Evolutionary conservation across 2,329 filamentous ascomycete species (phyloP).

Genomic region (Cercospora zeina): DNA sequence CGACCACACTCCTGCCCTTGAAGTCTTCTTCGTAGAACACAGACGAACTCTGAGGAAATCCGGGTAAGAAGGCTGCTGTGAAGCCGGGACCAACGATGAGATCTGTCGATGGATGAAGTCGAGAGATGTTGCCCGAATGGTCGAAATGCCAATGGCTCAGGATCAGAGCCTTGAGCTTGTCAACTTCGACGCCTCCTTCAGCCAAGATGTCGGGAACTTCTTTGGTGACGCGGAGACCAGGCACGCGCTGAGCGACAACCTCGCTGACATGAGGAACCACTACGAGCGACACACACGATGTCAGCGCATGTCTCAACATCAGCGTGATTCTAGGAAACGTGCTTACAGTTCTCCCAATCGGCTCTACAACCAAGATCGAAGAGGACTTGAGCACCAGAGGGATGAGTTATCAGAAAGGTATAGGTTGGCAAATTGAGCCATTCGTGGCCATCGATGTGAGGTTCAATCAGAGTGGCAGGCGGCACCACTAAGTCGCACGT

Average conservation of each 20-base stretch:
- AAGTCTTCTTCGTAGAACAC: conserved; percentile 28
- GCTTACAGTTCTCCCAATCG: conserved; percentile 43
- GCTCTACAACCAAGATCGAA: conserved; percentile 49
- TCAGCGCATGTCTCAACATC: not conserved
- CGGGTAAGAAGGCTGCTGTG: conserved; percentile 50
- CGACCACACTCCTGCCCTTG: conserved; percentile 26
- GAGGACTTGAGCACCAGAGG: conserved; percentile 39
- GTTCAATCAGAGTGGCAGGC: conserved; percentile 73
- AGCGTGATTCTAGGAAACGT: not conserved
- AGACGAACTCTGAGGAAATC: conserved; percentile 44
- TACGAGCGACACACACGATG: not conserved
- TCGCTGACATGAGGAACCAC: conserved; percentile 32
- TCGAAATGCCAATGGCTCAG: conserved; percentile 46
- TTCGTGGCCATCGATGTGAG: conserved; percentile 49
- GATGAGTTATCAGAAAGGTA: conserved; percentile 24
- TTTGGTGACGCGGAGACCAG: conserved; percentile 32
- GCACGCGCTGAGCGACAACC: conserved; percentile 23
- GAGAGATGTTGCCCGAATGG: conserved; percentile 54
- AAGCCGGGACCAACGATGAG: conserved; percentile 58
- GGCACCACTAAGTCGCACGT: conserved; percentile 26
- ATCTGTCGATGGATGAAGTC: conserved; percentile 50
- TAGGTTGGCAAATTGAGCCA: conserved; percentile 29
- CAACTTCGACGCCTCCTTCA: conserved; percentile 38
- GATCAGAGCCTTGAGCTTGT: conserved; percentile 44
- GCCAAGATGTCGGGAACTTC: conserved; percentile 41